A percentile compares a stretch with the other conserved stretches of the same genome.
Evolutionary conservation across 1,139 yeast species (phyloP).

Genomic region (Geotrichum citri-aurantii): DNA sequence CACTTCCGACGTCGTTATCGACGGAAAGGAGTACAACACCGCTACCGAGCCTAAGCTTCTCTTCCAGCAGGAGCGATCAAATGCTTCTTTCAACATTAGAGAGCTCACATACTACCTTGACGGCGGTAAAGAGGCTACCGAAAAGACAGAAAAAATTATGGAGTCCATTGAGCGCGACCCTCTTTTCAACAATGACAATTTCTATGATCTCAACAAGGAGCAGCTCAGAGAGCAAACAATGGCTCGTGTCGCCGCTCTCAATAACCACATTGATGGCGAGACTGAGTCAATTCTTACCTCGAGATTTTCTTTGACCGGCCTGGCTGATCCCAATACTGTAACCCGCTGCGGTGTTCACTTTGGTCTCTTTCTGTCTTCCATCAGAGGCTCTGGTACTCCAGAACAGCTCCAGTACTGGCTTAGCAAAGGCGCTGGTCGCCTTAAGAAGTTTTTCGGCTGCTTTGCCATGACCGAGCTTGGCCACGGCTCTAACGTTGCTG

Average conservation of each 20-base stretch:
- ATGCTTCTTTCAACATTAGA: slow-evolving; percentile 40
- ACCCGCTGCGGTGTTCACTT: slow-evolving; percentile 65
- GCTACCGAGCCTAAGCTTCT: slow-evolving; percentile 18
- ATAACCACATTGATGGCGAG: slow-evolving; percentile 42
- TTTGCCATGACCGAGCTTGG: slow-evolving; percentile 92
- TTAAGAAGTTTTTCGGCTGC: slow-evolving; percentile 74
- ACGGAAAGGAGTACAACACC: slow-evolving; percentile 25
- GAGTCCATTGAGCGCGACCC: slow-evolving; percentile 47
- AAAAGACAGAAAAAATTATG: slow-evolving; percentile 41
- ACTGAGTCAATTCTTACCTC: slow-evolving; percentile 19
- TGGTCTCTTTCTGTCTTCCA: slow-evolving; percentile 60
- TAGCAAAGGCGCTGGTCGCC: slow-evolving; percentile 54
- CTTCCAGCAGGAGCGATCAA: slow-evolving; percentile 40
- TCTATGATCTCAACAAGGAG: slow-evolving; percentile 46
- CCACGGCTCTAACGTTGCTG: slow-evolving; percentile 89
- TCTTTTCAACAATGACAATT: slow-evolving; percentile 41
- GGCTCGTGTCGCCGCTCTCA: slow-evolving; percentile 40
- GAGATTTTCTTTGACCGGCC: slow-evolving; percentile 38
- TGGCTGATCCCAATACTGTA: slow-evolving; percentile 52
- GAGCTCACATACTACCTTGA: slow-evolving; percentile 46
- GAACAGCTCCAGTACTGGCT: slow-evolving; percentile 63
- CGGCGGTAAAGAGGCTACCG: slow-evolving; percentile 42
- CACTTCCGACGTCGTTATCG: slow-evolving; percentile 22
- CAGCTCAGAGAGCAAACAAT: slow-evolving; percentile 47
- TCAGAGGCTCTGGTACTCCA: slow-evolving; percentile 64